These are phyloP conservation scores for Artomyces pyxidatus DNA, from an alignment of 768 basidiomycete species.

Conservation along the genomic window DNA sequence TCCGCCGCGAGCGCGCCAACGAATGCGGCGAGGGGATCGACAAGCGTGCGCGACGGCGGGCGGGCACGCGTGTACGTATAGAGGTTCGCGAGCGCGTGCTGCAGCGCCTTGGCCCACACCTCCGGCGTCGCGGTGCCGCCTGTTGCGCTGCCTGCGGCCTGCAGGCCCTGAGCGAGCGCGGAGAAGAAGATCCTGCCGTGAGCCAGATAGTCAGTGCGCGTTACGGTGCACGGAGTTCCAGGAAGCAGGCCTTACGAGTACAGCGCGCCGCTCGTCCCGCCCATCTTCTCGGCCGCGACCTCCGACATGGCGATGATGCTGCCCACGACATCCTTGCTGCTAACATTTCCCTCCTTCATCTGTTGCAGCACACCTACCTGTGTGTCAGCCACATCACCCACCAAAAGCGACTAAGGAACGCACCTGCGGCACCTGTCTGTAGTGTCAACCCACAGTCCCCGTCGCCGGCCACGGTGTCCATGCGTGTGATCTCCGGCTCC, in stretches of 20 bases:
- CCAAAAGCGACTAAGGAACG: constrained; percentile 16
- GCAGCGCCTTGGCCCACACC: constrained; percentile 55
- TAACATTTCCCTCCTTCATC: constrained; percentile 46
- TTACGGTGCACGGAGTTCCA: too few relatives aligned
- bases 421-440: constrained; percentile 69
- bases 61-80: constrained; percentile 86
- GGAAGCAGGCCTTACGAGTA: constrained; percentile 71
- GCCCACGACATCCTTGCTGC: constrained; percentile 54
- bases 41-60: constrained; percentile 81
- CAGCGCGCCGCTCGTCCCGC: constrained; percentile 83
- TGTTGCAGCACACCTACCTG: constrained; percentile 49
- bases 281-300: constrained; percentile 80
- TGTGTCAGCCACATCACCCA: neutral
- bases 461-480: constrained; percentile 91
- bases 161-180: constrained; percentile 68
- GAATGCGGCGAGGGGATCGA: constrained; percentile 87
- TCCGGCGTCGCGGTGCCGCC: constrained; percentile 34
- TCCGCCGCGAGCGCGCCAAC: constrained; percentile 36
- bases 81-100: constrained; percentile 48
- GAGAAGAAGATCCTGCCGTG: constrained; percentile 79
- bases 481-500: constrained; percentile 84
- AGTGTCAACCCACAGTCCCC: constrained; percentile 70
- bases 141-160: constrained; percentile 26
- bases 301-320: constrained; percentile 63
- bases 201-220: neutral